phyloP scores from a whole-genome alignment of 192 early-diverging fungal species.

The Coemansia sp. region DNA sequence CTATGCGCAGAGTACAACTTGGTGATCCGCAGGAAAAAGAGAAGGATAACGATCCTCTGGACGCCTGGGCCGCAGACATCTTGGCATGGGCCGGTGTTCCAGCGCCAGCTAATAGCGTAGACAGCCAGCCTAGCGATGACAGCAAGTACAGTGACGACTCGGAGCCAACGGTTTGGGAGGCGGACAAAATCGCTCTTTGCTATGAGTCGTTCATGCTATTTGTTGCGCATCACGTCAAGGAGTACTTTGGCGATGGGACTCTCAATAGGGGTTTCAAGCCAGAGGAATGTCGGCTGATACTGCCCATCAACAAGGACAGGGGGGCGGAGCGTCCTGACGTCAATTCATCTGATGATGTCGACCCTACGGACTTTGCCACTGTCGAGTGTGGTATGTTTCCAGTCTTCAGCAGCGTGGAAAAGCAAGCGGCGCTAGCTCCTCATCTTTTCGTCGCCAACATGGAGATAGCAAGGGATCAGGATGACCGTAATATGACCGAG shows the following conservation, averaged over 20 bases:
- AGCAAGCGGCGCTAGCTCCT: neutral
- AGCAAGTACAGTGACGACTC: neutral
- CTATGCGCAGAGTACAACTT: neutral
- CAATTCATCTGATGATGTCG: neutral
- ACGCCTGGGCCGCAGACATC: neutral
- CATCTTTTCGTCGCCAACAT: neutral
- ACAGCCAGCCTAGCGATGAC: neutral
- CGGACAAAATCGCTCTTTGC: neutral
- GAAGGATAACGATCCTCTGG: neutral
- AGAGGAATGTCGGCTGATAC: neutral
- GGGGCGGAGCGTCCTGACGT: neutral
- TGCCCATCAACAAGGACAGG: neutral
- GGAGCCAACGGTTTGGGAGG: neutral
- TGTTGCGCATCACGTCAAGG: neutral
- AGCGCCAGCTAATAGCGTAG: neutral
- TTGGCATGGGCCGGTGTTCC: neutral
- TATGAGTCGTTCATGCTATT: neutral
- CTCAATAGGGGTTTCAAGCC: neutral
- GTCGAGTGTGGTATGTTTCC: neutral
- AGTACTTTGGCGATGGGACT: neutral
- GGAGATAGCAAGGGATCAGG: neutral
- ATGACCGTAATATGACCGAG: neutral
- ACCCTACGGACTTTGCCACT: neutral
- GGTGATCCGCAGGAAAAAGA: neutral
- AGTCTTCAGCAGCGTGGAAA: neutral